These are phyloP conservation scores for Amyloporia xantha DNA, from an alignment of 768 basidiomycete species.

Conservation along the genomic window DNA sequence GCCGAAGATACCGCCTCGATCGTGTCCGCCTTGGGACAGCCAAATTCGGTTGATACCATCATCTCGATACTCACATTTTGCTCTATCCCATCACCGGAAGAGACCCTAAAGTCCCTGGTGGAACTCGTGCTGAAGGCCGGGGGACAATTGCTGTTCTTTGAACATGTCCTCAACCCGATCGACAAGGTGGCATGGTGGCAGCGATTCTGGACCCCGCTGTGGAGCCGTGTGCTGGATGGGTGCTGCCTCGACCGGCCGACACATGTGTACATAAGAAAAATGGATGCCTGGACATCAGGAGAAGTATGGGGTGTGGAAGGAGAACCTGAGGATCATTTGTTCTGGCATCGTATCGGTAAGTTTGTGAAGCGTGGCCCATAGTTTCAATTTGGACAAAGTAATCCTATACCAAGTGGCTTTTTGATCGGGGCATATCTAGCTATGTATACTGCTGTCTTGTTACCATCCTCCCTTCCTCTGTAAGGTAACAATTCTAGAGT, in stretches of 20 bases:
- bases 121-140: conserved; percentile 53
- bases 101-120: conserved; percentile 40
- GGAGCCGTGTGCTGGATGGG: conserved; percentile 54
- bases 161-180: conserved; percentile 56
- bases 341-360: conserved; percentile 52
- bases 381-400: not conserved
- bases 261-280: conserved; percentile 37
- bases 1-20: conserved; percentile 53
- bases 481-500: too few relatives aligned
- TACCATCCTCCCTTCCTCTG: too few relatives aligned
- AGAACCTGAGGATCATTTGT: conserved; percentile 51
- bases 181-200: conserved; percentile 67
- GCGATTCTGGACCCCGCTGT: conserved; percentile 63
- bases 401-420: not conserved
- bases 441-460: too few relatives aligned
- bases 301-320: conserved; percentile 42
- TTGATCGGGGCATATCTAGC: not conserved
- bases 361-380: conserved; percentile 37
- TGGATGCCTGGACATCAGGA: conserved; percentile 43
- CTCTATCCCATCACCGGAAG: conserved; percentile 50
- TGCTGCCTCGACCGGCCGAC: conserved; percentile 57
- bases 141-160: conserved; percentile 59
- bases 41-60: conserved; percentile 48
- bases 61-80: conserved; percentile 63
- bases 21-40: conserved; percentile 31